phyloP scores from a whole-genome alignment of 2,329 filamentous ascomycete genomes.

The Colletotrichum euphorbiae region DNA sequence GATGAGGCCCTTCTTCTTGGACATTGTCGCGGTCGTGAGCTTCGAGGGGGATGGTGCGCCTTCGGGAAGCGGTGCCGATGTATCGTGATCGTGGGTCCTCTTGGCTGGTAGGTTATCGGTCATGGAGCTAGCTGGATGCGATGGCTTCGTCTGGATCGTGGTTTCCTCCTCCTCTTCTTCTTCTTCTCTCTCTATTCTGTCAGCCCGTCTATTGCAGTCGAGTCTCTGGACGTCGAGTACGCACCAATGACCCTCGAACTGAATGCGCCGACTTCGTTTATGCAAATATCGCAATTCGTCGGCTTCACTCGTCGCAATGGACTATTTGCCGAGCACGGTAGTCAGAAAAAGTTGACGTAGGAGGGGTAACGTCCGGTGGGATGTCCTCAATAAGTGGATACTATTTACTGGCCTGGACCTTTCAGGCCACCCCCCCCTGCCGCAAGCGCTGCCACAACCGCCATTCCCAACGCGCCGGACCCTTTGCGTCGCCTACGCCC shows the following conservation, averaged over 20 bases:
- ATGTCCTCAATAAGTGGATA: constrained; percentile 18
- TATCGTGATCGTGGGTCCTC: constrained; percentile 31
- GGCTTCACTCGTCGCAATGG: constrained; percentile 12
- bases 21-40: constrained; percentile 42
- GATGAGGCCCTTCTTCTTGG: constrained; percentile 55
- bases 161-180: neutral
- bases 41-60: constrained; percentile 30
- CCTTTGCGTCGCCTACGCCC: constrained; percentile 30
- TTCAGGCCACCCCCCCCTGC: constrained; percentile 12
- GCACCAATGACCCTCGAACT: too few species aligned
- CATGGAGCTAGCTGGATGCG: constrained; percentile 24
- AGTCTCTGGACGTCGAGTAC: neutral
- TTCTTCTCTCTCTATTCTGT: neutral
- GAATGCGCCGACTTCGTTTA: neutral
- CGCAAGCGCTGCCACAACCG: constrained; percentile 34
- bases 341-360: constrained; percentile 36
- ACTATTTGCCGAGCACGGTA: constrained; percentile 9
- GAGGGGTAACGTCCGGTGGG: constrained; percentile 39
- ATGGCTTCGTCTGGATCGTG: neutral
- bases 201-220: neutral
- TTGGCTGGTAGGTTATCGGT: constrained; percentile 26
- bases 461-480: constrained; percentile 32
- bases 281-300: neutral
- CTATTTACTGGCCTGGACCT: neutral
- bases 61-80: neutral